Conservation (phyloP, 768 basidiomycete genomes). For the Suillus variegatus region DNA sequence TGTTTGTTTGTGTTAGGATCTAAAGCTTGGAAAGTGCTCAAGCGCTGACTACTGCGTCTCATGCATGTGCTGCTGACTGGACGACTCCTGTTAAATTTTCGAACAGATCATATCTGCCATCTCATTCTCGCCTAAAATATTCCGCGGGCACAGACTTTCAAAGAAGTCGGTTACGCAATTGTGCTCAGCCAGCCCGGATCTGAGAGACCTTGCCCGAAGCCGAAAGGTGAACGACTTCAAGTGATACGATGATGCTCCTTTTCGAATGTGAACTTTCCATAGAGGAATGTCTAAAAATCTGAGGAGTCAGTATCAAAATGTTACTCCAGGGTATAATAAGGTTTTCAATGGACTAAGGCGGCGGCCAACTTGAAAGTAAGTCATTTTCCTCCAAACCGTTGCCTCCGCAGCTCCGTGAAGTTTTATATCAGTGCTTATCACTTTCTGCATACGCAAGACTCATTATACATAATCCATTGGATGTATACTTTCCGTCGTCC, state of each 20-base stretch:
- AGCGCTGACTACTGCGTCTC: background rate
- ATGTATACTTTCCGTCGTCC: constrained; percentile 94
- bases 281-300: constrained; percentile 23
- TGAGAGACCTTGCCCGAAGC: constrained; percentile 57
- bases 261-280: constrained; percentile 62
- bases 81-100: constrained; percentile 11
- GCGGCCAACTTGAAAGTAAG: constrained; percentile 44
- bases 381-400: constrained; percentile 9
- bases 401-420: background rate
- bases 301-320: constrained; percentile 55
- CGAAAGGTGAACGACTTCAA: constrained; percentile 99
- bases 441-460: constrained; percentile 68
- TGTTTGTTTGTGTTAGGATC: constrained; percentile 2
- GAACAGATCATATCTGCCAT: constrained; percentile 16
- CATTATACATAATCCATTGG: constrained; percentile 89
- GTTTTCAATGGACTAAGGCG: constrained; percentile 94
- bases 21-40: background rate
- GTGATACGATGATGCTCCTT: constrained; percentile 81
- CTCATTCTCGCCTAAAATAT: constrained; percentile 39
- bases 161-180: constrained; percentile 64
- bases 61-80: background rate
- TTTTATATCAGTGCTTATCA: constrained; percentile 63
- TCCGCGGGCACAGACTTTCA: constrained; percentile 55
- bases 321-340: constrained; percentile 94
- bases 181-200: constrained; percentile 37